Evolutionary conservation across 1,284 basidiomycete genomes (phyloP), one percentile per base, ranked within the genome.

Genomic region (Pisolithus thermaeus): DNA sequence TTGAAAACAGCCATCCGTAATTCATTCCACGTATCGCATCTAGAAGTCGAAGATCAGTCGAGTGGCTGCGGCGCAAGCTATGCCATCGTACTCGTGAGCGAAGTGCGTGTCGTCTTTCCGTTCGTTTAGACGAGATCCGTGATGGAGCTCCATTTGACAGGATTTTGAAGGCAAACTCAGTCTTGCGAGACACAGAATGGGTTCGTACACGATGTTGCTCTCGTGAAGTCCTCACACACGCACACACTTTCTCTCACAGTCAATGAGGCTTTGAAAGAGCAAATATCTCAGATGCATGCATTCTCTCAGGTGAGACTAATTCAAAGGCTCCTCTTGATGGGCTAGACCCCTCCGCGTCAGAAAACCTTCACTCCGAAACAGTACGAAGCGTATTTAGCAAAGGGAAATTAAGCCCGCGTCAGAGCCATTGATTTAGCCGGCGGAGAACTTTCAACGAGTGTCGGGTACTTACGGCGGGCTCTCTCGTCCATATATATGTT

Each of bases 11-110:
- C 78, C 12, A 81, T 90, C 52, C 77, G 80, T 50, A 68, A 71
- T 32, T 76, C 77, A 0, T 75, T 89, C 52, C 75, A 79, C 2
- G 77, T 88, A 39, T 64, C 72, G 3, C 81, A 87, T 59, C 74
- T 90, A 18, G 77, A 88, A 61, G 83, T 90, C 46, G 72, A 81
- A 56, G 88, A 90, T 63, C 76, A 80, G 58, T 90, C 87, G 1
- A 86, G 73, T 57, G 88, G 88, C 5, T 91, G 88, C 57, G 88
- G 88, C 2, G 81, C 87, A 58, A 90, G 75, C 62, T 91, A 89
- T 60, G 70, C 78, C 0, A 77, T 91, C 36, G 62, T 87, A 25
- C 75, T 91, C 35, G 88, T 91, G 56, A 89, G 86, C 71, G 79
- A 84, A 61, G 87, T 84, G 54, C 40, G 75, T 67, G 14, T 35